Evolutionary conservation across 2,329 filamentous ascomycete species (phyloP), one percentile per base, ranked within the genome.

Genomic region (Blumeriella jaapii): DNA sequence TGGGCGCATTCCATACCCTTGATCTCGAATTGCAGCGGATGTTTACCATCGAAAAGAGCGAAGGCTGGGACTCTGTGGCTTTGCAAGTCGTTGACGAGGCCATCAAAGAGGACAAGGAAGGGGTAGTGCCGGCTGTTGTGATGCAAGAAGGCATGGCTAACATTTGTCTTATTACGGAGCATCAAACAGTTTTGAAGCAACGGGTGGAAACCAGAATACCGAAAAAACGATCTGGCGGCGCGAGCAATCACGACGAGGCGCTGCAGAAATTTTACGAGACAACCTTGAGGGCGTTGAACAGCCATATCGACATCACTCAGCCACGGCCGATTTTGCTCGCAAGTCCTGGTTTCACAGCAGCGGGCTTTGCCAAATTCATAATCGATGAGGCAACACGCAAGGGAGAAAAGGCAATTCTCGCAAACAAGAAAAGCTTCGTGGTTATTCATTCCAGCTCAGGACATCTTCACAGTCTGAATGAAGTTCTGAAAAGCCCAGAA

Each of bases 61-160:
- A 74, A 6, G 78, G 86, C 26, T 98, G 91, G 91, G 91, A 98
- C 59, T 87, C 81, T 47, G 77, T 98, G 8, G 83, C 87, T 3
- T 64, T 80, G 30, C 77, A 82, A 40, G 79, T 82, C 29, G 69
- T 98, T 8, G 67, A 72, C 38, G 84, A 94, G 56, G 80, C 86
- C 1, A 69, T 89, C 10, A 78, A 83, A 49, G 75, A 82, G 48
- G 79, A 84, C 46, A 78, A 79, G 52, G 77, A 82, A 42, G 86
- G 85, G 1, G 81, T 89, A 42, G 70, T 93, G 12, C 84, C 86
- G 36, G 89, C 91, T 0, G 79, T 96, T 1, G 82, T 96, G 15
- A 89, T 98, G 81, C 83, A 93, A 51, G 89, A 96, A 52, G 82
- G 82, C 11, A 59, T 82, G 11, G 82, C 84, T 38, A 85, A 87